Evolutionary conservation across 345 rosid genomes (phyloP).

Genomic region (Hibiscus syriacus): DNA sequence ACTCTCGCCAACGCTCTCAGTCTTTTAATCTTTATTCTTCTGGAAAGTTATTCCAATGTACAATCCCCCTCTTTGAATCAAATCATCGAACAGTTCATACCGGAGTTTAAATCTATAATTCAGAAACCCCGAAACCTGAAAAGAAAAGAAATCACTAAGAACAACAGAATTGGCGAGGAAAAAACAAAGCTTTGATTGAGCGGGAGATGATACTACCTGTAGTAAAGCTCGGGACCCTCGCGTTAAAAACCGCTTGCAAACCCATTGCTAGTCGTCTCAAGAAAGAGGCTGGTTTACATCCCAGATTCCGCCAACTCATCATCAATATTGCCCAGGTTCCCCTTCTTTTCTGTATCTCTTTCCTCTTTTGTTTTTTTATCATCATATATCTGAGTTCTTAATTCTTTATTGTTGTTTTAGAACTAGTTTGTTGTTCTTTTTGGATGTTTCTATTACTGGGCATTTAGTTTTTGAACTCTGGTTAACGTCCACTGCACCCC

Average conservation of each 20-base stretch:
- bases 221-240: slow-evolving; percentile 72
- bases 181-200: neutral
- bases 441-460: too few species aligned
- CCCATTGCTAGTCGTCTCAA: slow-evolving; percentile 81
- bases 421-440: neutral
- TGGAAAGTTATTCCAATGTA: neutral
- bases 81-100: slow-evolving; percentile 4
- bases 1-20: neutral
- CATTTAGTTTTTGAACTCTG: too few species aligned
- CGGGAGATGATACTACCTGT: slow-evolving; percentile 45
- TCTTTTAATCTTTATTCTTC: neutral
- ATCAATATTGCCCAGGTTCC: slow-evolving; percentile 72
- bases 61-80: neutral
- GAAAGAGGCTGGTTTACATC: slow-evolving; percentile 60
- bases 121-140: neutral
- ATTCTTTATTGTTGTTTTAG: neutral
- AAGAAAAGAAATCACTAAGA: neutral
- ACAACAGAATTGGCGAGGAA: neutral
- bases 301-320: slow-evolving; percentile 65
- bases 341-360: neutral
- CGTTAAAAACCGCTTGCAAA: slow-evolving; percentile 59
- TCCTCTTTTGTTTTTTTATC: neutral
- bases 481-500: too few species aligned
- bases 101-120: neutral
- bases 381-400: neutral